phyloP scores from a whole-genome alignment of 129 eudicot species.

The Centella asiatica region DNA sequence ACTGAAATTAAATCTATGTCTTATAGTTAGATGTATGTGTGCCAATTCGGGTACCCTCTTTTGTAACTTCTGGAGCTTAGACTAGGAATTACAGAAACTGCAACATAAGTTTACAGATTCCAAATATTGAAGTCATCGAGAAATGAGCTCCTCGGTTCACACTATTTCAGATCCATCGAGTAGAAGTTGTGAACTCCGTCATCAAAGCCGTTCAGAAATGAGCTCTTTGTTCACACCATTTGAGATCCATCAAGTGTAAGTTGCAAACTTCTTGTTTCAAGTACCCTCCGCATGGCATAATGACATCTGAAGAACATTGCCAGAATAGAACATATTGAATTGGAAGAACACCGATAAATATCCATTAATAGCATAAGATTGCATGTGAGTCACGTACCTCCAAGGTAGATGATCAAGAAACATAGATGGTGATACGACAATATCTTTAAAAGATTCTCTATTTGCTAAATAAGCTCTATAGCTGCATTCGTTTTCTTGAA shows the following conservation, averaged over 20 bases:
- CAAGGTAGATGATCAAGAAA: conserved; percentile 81
- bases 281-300: conserved; percentile 34
- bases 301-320: conserved; percentile 33
- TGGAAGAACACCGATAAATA: not conserved
- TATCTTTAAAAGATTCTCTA: conserved; percentile 58
- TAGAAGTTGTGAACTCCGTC: too few species aligned
- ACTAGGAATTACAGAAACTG: too few species aligned
- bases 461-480: conserved; percentile 51
- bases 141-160: too few species aligned
- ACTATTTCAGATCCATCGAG: too few species aligned
- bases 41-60: too few species aligned
- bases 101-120: too few species aligned
- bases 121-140: too few species aligned
- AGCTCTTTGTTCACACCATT: conserved; percentile 10
- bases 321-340: not conserved
- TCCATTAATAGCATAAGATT: not conserved
- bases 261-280: conserved; percentile 19
- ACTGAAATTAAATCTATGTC: too few species aligned
- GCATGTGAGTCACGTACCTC: conserved; percentile 45
- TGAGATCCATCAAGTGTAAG: conserved; percentile 5
- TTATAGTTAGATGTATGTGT: too few species aligned
- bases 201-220: not conserved
- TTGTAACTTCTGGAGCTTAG: too few species aligned
- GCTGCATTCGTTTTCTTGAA: conserved; percentile 20
- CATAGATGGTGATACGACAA: conserved; percentile 57